These are phyloP conservation scores for Boletus sp. DNA, from an alignment of 768 basidiomycete genomes.

Conservation along the genomic window DNA sequence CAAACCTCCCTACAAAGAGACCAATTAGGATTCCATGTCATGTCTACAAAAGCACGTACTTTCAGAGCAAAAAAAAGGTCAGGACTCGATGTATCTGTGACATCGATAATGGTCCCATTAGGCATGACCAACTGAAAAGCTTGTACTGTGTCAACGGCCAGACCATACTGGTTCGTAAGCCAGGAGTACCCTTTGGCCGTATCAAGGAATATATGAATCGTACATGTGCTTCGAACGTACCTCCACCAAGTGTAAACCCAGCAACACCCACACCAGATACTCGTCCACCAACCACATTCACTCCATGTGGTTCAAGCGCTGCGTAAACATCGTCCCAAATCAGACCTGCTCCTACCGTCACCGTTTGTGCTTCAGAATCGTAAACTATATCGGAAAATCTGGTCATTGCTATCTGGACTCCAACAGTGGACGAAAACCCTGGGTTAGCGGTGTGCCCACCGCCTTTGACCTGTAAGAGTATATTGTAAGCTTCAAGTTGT, in stretches of 20 bases:
- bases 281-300: neutral
- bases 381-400: neutral
- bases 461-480: neutral
- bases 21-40: neutral
- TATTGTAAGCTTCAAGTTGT: neutral
- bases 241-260: neutral
- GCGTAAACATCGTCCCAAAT: neutral
- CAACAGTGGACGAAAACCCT: neutral
- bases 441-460: neutral
- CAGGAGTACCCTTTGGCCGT: conserved; percentile 30
- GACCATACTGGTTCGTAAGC: conserved; percentile 58
- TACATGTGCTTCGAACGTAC: neutral
- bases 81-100: conserved; percentile 32
- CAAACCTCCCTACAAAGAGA: neutral
- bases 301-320: neutral
- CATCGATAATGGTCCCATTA: conserved; percentile 39
- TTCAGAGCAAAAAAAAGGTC: conserved; percentile 40
- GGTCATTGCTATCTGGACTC: neutral
- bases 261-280: neutral
- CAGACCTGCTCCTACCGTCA: neutral
- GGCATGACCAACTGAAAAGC: conserved; percentile 53
- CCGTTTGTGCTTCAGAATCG: neutral
- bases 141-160: conserved; percentile 54
- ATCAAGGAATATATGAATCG: neutral
- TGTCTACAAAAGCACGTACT: neutral